Evolutionary conservation across 2,329 filamentous ascomycete genomes (phyloP).

Genomic region (Phaeophleospora eucalypticola): DNA sequence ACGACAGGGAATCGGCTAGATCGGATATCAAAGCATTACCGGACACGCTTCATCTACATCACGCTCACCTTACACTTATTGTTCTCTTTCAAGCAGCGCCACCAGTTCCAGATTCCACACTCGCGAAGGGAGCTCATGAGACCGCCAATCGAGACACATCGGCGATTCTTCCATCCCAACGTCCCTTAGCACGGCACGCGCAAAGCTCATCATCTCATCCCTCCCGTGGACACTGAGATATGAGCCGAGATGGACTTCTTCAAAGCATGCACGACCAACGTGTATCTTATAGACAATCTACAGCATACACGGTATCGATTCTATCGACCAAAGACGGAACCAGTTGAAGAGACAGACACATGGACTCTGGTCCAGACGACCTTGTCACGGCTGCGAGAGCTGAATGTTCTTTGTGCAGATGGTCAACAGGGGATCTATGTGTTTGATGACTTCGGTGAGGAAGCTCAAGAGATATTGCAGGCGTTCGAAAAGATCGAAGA

Average conservation of each 20-base stretch:
- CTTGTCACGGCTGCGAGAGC: slow-evolving; percentile 13
- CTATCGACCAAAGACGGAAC: slow-evolving; percentile 8
- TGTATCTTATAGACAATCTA: slow-evolving; percentile 24
- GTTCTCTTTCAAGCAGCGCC: background rate
- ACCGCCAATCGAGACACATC: background rate
- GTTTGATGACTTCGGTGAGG: slow-evolving; percentile 10
- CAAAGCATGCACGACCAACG: slow-evolving; percentile 33
- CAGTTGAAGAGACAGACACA: background rate
- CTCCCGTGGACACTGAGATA: background rate
- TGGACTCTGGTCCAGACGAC: slow-evolving; percentile 7
- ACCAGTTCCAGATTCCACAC: background rate
- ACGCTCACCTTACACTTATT: background rate
- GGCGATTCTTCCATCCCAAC: slow-evolving; percentile 22
- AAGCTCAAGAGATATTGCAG: background rate
- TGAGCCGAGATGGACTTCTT: slow-evolving; percentile 32
- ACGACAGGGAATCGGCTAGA: background rate
- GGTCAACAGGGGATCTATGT: slow-evolving; percentile 11
- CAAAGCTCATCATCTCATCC: background rate
- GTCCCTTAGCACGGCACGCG: slow-evolving; percentile 18
- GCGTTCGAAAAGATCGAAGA: slow-evolving; percentile 3
- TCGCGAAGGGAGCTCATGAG: background rate
- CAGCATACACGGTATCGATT: slow-evolving; percentile 9
- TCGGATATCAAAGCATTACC: background rate
- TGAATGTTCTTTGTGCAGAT: slow-evolving; percentile 17
- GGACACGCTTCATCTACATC: background rate